Evolutionary conservation across 2,329 filamentous ascomycete genomes (phyloP).

Genomic region (Sclerotinia trifoliorum): DNA sequence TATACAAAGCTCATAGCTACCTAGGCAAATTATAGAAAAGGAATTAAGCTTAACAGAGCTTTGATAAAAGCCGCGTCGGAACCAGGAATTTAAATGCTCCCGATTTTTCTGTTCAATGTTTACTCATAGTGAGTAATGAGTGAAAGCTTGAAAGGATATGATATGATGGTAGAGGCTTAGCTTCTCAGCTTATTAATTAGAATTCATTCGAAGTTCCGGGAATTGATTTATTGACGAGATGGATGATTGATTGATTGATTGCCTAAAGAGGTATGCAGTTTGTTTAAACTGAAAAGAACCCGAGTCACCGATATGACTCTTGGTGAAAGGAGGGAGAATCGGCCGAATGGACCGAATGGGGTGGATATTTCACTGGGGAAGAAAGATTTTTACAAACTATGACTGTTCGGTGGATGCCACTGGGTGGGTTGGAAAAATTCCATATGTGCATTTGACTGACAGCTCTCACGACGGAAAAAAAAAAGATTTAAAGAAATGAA

Average conservation of each 20-base stretch:
- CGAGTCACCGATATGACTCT: slow-evolving; percentile 4
- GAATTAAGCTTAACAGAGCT: slow-evolving; percentile 14
- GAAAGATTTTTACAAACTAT: not conserved
- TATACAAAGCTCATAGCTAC: not conserved
- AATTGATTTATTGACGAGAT: too few relatives aligned
- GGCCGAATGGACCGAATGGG: slow-evolving; percentile 4
- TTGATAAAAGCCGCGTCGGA: slow-evolving; percentile 10
- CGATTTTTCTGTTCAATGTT: not conserved
- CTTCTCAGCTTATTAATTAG: not conserved
- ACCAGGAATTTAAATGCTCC: not conserved
- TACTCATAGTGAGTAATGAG: not conserved
- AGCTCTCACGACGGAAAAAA: not conserved
- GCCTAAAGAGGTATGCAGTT: not conserved
- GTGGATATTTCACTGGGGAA: not conserved
- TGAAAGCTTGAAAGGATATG: not conserved
- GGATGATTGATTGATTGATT: not conserved
- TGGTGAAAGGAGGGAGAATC: not conserved
- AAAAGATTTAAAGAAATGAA: not conserved
- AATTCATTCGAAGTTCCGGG: not conserved
- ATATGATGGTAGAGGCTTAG: not conserved
- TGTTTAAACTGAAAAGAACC: not conserved
- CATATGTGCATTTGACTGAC: not conserved
- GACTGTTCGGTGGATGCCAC: not conserved
- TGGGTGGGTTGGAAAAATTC: not conserved
- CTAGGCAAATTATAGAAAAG: not conserved